phyloP scores from a whole-genome alignment of 129 eudicot genomes.

The Solidago caesia region DNA sequence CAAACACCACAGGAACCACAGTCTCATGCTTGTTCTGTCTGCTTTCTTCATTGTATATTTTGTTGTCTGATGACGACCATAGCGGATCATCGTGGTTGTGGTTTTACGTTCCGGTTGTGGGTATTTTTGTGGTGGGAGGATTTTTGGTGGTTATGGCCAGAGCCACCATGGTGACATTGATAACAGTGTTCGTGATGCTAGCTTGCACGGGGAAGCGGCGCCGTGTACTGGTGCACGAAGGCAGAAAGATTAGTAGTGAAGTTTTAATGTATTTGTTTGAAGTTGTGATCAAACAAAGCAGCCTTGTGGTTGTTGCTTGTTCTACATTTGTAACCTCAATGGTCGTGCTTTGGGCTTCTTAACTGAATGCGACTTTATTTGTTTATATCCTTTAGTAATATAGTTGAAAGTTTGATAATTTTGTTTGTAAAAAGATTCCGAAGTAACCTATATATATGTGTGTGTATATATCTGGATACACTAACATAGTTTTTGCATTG shows the following conservation, averaged over 20 bases:
- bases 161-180: constrained; percentile 72
- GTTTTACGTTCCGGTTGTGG: constrained; percentile 31
- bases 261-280: constrained; percentile 47
- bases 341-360: constrained; percentile 43
- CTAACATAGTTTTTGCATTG: neutral
- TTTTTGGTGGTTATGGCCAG: constrained; percentile 54
- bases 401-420: too few species aligned
- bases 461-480: too few species aligned
- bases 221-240: constrained; percentile 57
- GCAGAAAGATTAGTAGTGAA: constrained; percentile 66
- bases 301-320: constrained; percentile 51
- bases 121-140: constrained; percentile 31
- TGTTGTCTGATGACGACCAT: constrained; percentile 18
- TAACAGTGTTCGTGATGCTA: constrained; percentile 72
- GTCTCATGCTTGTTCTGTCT: constrained; percentile 39
- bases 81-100: constrained; percentile 19
- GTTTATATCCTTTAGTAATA: neutral
- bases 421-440: too few species aligned
- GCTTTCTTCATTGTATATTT: constrained; percentile 37
- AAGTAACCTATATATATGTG: too few species aligned
- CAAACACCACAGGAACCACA: constrained; percentile 17
- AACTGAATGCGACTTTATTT: neutral
- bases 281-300: constrained; percentile 48
- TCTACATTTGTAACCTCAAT: constrained; percentile 44
- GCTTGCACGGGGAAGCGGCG: constrained; percentile 79